Conservation (phyloP, 2,329 filamentous ascomycete genomes). For the Emmonsia crescens region DNA sequence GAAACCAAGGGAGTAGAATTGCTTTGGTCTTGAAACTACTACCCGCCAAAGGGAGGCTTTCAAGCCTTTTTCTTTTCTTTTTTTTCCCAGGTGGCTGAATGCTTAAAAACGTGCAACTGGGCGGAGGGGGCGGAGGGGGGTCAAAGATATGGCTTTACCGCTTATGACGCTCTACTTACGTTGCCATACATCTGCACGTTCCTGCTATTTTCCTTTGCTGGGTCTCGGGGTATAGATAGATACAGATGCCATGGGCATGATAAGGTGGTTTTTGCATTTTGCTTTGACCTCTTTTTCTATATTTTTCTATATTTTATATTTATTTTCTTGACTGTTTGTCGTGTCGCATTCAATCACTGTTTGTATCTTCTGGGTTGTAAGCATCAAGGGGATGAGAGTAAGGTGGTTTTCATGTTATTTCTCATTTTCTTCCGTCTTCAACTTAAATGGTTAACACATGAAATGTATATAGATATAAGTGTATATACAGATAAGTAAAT, state of each 20-base stretch:
- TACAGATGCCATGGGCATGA: neutral
- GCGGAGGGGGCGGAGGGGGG: neutral
- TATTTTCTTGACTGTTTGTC: neutral
- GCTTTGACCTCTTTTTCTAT: neutral
- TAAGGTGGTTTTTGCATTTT: neutral
- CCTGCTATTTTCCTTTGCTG: neutral
- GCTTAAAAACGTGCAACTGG: neutral
- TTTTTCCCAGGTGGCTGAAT: no score
- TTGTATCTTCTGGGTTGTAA: no score
- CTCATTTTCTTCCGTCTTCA: neutral
- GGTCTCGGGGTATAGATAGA: neutral
- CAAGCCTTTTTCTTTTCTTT: neutral
- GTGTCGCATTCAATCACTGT: no score
- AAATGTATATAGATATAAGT: neutral
- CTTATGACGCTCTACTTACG: neutral
- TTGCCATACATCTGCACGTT: neutral
- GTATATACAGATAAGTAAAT: neutral
- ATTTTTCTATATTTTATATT: neutral
- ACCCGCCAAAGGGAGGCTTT: neutral
- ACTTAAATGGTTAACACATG: neutral
- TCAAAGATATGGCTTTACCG: neutral
- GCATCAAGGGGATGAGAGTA: no score
- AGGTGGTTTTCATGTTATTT: neutral
- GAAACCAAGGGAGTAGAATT: neutral
- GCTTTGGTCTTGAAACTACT: neutral